Evolutionary conservation across 2,329 filamentous ascomycete species (phyloP), one percentile per base, ranked within the genome.

Genomic region (Aspergillus ustus): DNA sequence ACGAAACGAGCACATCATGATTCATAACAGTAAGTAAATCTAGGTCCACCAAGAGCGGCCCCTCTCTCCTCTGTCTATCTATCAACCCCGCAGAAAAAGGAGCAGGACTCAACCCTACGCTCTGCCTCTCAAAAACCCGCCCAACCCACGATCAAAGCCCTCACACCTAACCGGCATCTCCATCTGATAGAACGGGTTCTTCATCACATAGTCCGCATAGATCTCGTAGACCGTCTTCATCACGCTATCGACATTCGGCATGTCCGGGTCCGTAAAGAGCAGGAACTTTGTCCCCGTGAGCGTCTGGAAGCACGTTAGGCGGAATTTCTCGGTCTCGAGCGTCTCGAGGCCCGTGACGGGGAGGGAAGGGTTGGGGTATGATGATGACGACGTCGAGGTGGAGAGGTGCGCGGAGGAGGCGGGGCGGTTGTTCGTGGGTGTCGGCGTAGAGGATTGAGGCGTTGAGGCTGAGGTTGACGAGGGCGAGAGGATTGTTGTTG

Each of bases 81-180:
- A 25, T n/a, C 44, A 19, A 20, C 7, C 4, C 6, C n/a, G 43
- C 4, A 45, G 43, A 45, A 45, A 45, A 9, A 31, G 65, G 61
- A 59, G 66, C 66, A 66, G 22, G 22, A 25, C 22, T 25, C 22
- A 25, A 25, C 4, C 25, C 25, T 25, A 25, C 62, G 29, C 77
- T 65, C 84, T 80, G 56, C 80, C 80, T 73, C 92, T 88, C 71
- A 97, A 87, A 78, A 93, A 96, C 43, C 89, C 91, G 67, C 86
- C 85, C 66, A 97, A 77, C 77, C 92, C 92, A 70, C 93, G 85
- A 77, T 99, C 95, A 81, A 97, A 99, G 70, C 92, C 91, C 74
- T 98, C 95, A 79, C 95, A 97, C 64, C 95, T 85, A 57, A 99
- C 88, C 7, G 95, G 95, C 93, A 98, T 99, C 81, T 99, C 95